Evolutionary conservation across 306 rosid species (phyloP).

Genomic region (Fragaria vesca): DNA sequence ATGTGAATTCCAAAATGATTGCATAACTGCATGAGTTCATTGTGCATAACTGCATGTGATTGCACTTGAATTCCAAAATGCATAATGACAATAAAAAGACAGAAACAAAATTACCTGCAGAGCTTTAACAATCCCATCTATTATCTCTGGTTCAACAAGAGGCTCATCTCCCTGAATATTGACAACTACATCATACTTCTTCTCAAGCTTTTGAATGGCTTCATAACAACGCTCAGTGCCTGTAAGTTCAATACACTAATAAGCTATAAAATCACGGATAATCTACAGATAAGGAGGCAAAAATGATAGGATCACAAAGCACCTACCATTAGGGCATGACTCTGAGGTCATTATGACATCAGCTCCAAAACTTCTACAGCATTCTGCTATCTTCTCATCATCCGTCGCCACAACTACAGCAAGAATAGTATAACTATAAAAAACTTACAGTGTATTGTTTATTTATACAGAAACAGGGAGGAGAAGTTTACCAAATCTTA

Average conservation of each 20-base stretch:
- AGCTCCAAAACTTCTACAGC: constrained; percentile 89
- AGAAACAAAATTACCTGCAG: constrained; percentile 52
- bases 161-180: constrained; percentile 99
- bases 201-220: constrained; percentile 80
- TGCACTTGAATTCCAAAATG: background rate
- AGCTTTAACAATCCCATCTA: constrained; percentile 86
- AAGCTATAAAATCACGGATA: constrained; percentile 13
- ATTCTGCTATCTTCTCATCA: constrained; percentile 78
- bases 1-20: too few species aligned
- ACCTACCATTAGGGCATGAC: constrained; percentile 78
- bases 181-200: constrained; percentile 85
- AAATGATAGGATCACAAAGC: constrained; percentile 8
- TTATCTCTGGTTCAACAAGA: constrained; percentile 89
- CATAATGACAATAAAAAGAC: too few species aligned
- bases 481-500: background rate
- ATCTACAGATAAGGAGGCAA: background rate
- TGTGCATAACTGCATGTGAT: background rate
- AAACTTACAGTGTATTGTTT: background rate
- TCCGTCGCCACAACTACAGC: constrained; percentile 91
- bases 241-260: constrained; percentile 27
- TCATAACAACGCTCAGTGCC: constrained; percentile 96
- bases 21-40: background rate
- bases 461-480: background rate
- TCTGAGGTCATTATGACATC: constrained; percentile 93
- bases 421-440: constrained; percentile 8